Percentiles rank a stretch among this genome's conserved stretches.
Evolutionary conservation across 768 basidiomycete species (phyloP).

Genomic region (Suillus cothurnatus): DNA sequence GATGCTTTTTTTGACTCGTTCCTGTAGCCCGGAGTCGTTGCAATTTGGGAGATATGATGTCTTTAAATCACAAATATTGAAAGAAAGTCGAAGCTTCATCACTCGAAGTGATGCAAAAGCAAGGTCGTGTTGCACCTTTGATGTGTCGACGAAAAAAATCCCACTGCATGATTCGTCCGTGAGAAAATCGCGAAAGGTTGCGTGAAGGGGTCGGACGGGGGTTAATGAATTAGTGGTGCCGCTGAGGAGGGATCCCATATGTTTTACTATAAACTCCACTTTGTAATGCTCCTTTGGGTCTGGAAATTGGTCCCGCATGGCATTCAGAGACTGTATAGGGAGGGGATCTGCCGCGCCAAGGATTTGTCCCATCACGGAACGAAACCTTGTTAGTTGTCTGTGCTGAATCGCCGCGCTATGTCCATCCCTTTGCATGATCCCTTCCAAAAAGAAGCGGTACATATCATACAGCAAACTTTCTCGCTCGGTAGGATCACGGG

Average conservation of each 20-base stretch:
- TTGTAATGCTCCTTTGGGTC: constrained; percentile 1
- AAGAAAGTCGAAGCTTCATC: constrained; percentile 36
- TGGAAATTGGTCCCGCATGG: background rate
- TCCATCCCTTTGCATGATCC: background rate
- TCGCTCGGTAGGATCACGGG: background rate
- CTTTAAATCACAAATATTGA: constrained; percentile 42
- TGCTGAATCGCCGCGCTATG: background rate
- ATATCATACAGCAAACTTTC: background rate
- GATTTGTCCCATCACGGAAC: constrained; percentile 2
- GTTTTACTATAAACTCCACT: constrained; percentile 20
- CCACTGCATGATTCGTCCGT: constrained; percentile 20
- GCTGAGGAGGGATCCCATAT: constrained; percentile 26
- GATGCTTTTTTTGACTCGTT: constrained; percentile 26
- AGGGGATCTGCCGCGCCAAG: constrained; percentile 7
- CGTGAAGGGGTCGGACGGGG: constrained; percentile 32
- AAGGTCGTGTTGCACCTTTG: constrained; percentile 16
- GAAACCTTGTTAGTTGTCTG: background rate
- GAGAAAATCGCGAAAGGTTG: constrained; percentile 39
- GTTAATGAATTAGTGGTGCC: constrained; percentile 18
- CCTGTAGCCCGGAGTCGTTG: constrained; percentile 22
- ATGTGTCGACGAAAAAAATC: constrained; percentile 23
- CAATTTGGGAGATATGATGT: constrained; percentile 35
- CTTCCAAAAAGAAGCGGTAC: background rate
- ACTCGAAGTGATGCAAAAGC: constrained; percentile 28
- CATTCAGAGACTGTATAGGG: background rate